Percentiles rank a stretch among this genome's conserved stretches.
These are phyloP conservation scores for Tricholoma terreum DNA, from an alignment of 768 basidiomycete genomes.

Conservation along the genomic window DNA sequence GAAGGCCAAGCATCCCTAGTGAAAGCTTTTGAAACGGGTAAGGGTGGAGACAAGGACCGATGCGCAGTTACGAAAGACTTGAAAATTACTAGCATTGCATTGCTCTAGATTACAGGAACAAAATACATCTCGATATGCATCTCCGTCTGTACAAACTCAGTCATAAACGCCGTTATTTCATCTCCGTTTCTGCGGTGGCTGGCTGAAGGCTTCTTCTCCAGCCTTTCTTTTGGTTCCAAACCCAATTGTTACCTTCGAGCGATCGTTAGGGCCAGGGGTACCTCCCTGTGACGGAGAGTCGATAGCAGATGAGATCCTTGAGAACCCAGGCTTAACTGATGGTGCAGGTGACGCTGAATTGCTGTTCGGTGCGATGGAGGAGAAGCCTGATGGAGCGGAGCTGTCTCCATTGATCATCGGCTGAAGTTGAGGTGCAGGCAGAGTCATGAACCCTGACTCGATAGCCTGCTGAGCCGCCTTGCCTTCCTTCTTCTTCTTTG, in stretches of 20 bases:
- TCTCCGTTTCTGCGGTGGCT: slow-evolving; percentile 63
- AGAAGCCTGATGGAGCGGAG: slow-evolving; percentile 38
- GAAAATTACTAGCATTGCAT: slow-evolving; percentile 64
- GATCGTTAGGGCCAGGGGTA: slow-evolving; percentile 60
- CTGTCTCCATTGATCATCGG: slow-evolving; percentile 43
- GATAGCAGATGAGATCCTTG: slow-evolving; percentile 62
- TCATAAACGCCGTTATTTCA: slow-evolving; percentile 18
- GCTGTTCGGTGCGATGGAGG: slow-evolving; percentile 23
- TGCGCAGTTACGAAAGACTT: slow-evolving; percentile 71
- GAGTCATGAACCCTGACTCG: slow-evolving; percentile 66
- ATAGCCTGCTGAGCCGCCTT: slow-evolving; percentile 48
- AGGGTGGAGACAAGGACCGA: slow-evolving; percentile 74
- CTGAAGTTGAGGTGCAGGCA: slow-evolving; percentile 54
- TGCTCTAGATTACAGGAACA: slow-evolving; percentile 43
- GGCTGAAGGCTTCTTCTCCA: slow-evolving; percentile 60
- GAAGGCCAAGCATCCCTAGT: slow-evolving; percentile 76
- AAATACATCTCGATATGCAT: not conserved
- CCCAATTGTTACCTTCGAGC: slow-evolving; percentile 74
- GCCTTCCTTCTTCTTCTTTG: slow-evolving; percentile 76
- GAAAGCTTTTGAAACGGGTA: slow-evolving; percentile 68
- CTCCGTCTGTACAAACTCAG: not conserved
- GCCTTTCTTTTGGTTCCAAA: slow-evolving; percentile 81
- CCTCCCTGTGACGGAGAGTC: slow-evolving; percentile 52
- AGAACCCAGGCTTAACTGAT: slow-evolving; percentile 59
- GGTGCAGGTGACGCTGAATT: slow-evolving; percentile 63